Evolutionary conservation across 345 rosid species (phyloP).

Genomic region (Atalantia buxifolia): DNA sequence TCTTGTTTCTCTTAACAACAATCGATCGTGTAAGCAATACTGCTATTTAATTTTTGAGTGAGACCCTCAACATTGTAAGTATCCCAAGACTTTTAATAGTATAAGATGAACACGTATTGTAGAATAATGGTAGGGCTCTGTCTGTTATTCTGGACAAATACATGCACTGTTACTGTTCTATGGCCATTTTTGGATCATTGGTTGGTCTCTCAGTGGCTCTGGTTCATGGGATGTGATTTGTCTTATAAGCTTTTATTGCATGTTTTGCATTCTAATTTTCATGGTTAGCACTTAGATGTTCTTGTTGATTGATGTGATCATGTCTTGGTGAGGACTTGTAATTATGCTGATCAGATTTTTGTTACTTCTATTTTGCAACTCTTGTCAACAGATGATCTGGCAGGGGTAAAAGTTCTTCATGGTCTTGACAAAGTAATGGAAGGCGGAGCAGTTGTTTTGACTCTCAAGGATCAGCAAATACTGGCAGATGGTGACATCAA

Average conservation of each 20-base stretch:
- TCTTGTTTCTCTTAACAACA: not conserved
- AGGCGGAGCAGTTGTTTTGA: constrained; percentile 95
- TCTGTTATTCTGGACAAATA: not conserved
- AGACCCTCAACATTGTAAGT: not conserved
- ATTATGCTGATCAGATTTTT: not conserved
- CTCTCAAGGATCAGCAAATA: constrained; percentile 87
- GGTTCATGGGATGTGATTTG: not conserved
- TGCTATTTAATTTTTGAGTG: not conserved
- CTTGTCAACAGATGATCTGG: constrained; percentile 59
- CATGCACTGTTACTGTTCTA: not conserved
- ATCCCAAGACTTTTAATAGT: not conserved
- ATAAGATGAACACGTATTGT: not conserved
- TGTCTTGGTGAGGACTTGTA: constrained; percentile 5
- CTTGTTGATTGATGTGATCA: constrained; percentile 9
- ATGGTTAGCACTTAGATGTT: constrained; percentile 2
- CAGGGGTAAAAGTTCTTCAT: constrained; percentile 84
- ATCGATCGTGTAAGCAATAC: not conserved
- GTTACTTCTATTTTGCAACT: constrained; percentile 13
- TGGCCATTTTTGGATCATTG: not conserved
- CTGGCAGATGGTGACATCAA: constrained; percentile 82
- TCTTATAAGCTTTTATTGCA: not conserved
- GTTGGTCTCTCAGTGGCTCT: not conserved
- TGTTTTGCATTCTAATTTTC: not conserved
- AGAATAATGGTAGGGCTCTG: not conserved
- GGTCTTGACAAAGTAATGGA: constrained; percentile 92